These are phyloP conservation scores for Tetradesmus lagerheimii DNA, from an alignment of 139 green algal genomes.

Conservation along the genomic window DNA sequence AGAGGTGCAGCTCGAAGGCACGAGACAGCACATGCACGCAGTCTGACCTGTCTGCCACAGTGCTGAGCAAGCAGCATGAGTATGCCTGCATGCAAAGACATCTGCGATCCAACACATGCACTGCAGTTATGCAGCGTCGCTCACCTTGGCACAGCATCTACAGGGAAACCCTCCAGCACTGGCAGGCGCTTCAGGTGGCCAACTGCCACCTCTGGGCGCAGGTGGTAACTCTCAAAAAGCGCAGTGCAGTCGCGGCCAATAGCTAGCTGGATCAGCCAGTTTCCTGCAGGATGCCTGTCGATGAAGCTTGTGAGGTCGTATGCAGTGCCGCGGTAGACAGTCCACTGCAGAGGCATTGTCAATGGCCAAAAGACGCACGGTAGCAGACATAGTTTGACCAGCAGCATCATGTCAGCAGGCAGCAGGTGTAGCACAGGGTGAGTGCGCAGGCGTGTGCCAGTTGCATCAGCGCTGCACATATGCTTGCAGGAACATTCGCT, in stretches of 20 bases:
- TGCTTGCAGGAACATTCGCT: no score
- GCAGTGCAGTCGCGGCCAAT: constrained; percentile 85
- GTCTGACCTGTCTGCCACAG: not conserved
- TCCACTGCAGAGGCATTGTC: constrained; percentile 51
- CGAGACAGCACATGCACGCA: no score
- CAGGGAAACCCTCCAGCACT: constrained; percentile 81
- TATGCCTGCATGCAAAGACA: no score
- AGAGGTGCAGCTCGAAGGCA: no score
- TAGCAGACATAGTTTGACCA: not conserved
- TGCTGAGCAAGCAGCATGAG: not conserved
- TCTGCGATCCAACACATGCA: not conserved
- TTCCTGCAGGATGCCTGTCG: constrained; percentile 71
- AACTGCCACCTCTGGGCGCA: constrained; percentile 75
- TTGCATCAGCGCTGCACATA: no score
- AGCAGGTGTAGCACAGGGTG: not conserved
- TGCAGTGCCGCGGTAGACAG: constrained; percentile 72
- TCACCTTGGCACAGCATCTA: constrained; percentile 76
- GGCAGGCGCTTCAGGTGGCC: constrained; percentile 75
- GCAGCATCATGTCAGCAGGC: not conserved
- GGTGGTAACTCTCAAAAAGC: constrained; percentile 89
- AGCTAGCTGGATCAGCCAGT: constrained; percentile 86
- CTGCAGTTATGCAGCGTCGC: not conserved
- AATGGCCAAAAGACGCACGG: no score
- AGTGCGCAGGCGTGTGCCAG: not conserved
- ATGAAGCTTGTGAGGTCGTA: constrained; percentile 77